Evolutionary conservation across 2,329 filamentous ascomycete genomes (phyloP), one percentile per base, ranked within the genome.

Genomic region (Cladophialophora bantiana): DNA sequence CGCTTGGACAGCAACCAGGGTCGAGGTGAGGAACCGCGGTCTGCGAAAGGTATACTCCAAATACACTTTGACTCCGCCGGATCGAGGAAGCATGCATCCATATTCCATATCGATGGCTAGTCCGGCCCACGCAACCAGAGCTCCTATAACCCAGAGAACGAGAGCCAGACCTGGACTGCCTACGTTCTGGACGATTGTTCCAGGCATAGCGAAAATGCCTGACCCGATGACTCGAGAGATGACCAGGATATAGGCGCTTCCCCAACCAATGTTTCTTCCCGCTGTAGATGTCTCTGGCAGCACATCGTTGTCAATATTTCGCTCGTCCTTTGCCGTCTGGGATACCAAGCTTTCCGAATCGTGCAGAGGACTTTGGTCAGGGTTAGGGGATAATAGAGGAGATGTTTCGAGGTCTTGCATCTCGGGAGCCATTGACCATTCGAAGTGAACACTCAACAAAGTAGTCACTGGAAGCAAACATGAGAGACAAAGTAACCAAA

Each of bases 171-270:
- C 89, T 0, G 89, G 82, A 63, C 89, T 92, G 1, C 90, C 90
- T 1, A 88, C 86, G 0, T 86, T 84, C 42, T 86, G 84, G 2
- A 90, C 82, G 58, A 93, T 90, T 4, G 88, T 83, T 0, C 87
- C 89, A 0, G 88, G 90, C 0, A 89, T 91, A 0, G 89, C 89
- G 73, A 92, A 92, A 69, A 92, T 90, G 32, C 89, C 89, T 72
- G 84, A 89, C 12, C 89, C 89, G 35, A 91, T 88, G 5, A 91
- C 88, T 12, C 89, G 83, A 5, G 87, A 90, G 32, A 91, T 88
- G 7, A 89, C 86, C 20, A 91, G 81, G 62, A 91, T 88, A 74
- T 88, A 90, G 1, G 87, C 86, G 71, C 85, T 88, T 32, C 82
- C 80, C 87, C 88, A 90, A 64, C 79, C 84, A 58, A 91, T 83